Evolutionary conservation across 2,329 filamentous ascomycete genomes (phyloP).

Genomic region (Dactylellina leptospora): DNA sequence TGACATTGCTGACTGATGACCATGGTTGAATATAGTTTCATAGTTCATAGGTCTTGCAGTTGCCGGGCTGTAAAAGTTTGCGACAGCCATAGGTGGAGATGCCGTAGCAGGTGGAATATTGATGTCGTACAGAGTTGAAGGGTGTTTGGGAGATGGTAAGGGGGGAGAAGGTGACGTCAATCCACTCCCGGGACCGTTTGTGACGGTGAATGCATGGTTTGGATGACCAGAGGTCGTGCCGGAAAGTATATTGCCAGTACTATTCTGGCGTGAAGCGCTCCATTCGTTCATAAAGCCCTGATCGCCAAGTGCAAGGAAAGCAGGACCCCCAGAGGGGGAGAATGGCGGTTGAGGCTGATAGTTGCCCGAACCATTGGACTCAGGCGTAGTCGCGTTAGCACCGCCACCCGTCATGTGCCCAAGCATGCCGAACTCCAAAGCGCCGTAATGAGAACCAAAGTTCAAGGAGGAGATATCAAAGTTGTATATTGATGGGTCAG

Average conservation of each 20-base stretch:
- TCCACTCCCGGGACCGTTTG: conserved; percentile 50
- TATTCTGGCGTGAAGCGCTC: conserved; percentile 46
- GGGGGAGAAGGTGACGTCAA: conserved; percentile 47
- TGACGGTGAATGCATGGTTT: conserved; percentile 48
- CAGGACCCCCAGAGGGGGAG: conserved; percentile 46
- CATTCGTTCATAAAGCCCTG: conserved; percentile 45
- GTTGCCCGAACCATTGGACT: conserved; percentile 62
- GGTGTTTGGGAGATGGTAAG: conserved; percentile 46
- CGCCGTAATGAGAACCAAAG: conserved; percentile 95
- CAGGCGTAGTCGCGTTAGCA: conserved; percentile 78
- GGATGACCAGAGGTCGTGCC: conserved; percentile 33
- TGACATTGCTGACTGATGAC: conserved; percentile 61
- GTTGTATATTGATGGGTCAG: conserved; percentile 91
- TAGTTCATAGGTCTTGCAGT: conserved; percentile 47
- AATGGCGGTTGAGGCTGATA: conserved; percentile 50
- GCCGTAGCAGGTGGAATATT: conserved; percentile 52
- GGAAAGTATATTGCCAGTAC: conserved; percentile 37
- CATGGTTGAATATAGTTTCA: conserved; percentile 57
- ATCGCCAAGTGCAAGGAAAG: conserved; percentile 48
- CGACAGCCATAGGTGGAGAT: conserved; percentile 57
- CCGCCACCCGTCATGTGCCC: conserved; percentile 94
- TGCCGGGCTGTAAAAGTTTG: conserved; percentile 46
- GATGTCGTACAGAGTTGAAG: conserved; percentile 42
- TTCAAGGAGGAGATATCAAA: conserved; percentile 94
- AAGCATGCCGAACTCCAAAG: conserved; percentile 93